phyloP scores from a whole-genome alignment of 2,329 filamentous ascomycete genomes.

The Colletotrichum shisoi region DNA sequence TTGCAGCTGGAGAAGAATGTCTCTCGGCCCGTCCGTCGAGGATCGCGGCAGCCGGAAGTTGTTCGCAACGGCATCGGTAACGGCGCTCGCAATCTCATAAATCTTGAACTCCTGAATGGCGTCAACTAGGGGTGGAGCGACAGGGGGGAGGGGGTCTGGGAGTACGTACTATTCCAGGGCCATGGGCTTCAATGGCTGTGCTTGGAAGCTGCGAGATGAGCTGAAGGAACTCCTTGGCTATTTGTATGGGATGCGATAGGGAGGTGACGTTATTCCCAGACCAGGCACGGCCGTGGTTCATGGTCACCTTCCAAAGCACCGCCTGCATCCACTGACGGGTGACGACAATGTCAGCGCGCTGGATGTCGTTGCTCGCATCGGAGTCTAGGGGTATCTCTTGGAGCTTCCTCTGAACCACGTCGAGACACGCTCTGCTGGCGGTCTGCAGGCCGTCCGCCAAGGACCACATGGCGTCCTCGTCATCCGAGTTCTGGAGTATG shows the following conservation, averaged over 20 bases:
- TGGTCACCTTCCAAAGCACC: constrained; percentile 55
- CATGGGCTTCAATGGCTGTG: constrained; percentile 59
- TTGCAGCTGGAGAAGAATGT: constrained; percentile 51
- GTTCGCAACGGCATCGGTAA: constrained; percentile 51
- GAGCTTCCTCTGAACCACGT: constrained; percentile 53
- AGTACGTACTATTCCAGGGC: constrained; percentile 52
- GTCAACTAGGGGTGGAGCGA: background rate
- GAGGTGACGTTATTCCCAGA: constrained; percentile 39
- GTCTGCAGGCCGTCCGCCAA: constrained; percentile 41
- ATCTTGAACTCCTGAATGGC: constrained; percentile 53
- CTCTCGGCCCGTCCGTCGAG: constrained; percentile 42
- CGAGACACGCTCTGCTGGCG: constrained; percentile 46
- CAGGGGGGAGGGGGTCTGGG: too few species aligned
- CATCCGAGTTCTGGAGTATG: constrained; percentile 52
- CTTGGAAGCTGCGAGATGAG: constrained; percentile 55
- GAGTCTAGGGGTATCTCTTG: constrained; percentile 52
- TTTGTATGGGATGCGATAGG: constrained; percentile 51
- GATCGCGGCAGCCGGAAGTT: constrained; percentile 41
- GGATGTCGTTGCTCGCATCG: constrained; percentile 56
- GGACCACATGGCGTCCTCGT: constrained; percentile 45
- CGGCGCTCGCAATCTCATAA: constrained; percentile 57
- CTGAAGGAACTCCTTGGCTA: constrained; percentile 56
- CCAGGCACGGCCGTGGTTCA: constrained; percentile 46
- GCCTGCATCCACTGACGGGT: constrained; percentile 62
- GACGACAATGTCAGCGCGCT: constrained; percentile 59